A percentile compares a stretch with the other conserved stretches of the same genome.
These are phyloP conservation scores for Uronychia setigera DNA, from an alignment of 73 alveolate species.

Conservation along the genomic window DNA sequence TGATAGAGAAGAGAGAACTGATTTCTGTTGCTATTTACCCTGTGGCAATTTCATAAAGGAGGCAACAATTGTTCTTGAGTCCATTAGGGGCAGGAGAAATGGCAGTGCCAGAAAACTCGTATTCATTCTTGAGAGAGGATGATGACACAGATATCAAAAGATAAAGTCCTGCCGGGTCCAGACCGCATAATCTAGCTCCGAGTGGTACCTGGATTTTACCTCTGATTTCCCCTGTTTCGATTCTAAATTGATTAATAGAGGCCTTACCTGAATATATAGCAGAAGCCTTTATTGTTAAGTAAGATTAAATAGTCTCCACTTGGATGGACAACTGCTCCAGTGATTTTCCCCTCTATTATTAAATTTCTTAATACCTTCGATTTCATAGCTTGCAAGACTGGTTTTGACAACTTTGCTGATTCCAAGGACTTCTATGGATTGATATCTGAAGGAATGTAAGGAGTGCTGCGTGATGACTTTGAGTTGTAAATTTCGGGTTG, in stretches of 20 bases:
- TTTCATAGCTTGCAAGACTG: constrained; percentile 4
- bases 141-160: constrained; percentile 42
- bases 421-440: constrained; percentile 18
- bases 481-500: not conserved
- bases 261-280: constrained; percentile 32
- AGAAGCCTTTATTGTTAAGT: constrained; percentile 45
- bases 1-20: constrained; percentile 45
- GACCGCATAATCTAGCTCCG: constrained; percentile 41
- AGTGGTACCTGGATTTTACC: constrained; percentile 65
- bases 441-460: constrained; percentile 6
- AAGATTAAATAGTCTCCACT: constrained; percentile 63
- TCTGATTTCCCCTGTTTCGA: constrained; percentile 77
- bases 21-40: constrained; percentile 63
- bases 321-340: constrained; percentile 74
- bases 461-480: constrained; percentile 7
- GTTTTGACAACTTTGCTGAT: not conserved
- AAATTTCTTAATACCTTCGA: constrained; percentile 9
- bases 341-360: constrained; percentile 53
- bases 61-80: not conserved
- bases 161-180: constrained; percentile 63
- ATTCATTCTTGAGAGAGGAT: constrained; percentile 32
- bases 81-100: constrained; percentile 10
- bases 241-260: not conserved
- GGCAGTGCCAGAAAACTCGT: constrained; percentile 41
- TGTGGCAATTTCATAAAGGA: constrained; percentile 70